These are phyloP conservation scores for Kockiozyma suomiensis DNA, from an alignment of 805 yeast genomes.

Conservation along the genomic window DNA sequence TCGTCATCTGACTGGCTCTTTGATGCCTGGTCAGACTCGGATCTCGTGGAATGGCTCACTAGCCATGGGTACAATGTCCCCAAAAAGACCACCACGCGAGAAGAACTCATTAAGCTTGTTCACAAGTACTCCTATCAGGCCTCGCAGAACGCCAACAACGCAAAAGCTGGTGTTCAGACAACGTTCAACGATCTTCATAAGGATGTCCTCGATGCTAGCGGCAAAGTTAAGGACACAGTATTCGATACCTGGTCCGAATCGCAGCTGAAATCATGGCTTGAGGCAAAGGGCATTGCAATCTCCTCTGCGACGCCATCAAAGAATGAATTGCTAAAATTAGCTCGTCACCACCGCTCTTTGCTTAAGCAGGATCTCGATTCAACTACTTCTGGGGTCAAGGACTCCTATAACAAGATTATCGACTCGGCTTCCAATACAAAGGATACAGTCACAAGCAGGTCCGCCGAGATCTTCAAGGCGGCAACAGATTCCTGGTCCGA, in stretches of 20 bases:
- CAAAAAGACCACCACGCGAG: constrained; percentile 17
- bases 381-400: constrained; percentile 28
- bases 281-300: constrained; percentile 42
- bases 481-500: constrained; percentile 43
- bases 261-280: constrained; percentile 50
- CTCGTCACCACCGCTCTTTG: constrained; percentile 41
- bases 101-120: constrained; percentile 17
- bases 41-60: constrained; percentile 30
- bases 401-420: constrained; percentile 3
- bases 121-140: constrained; percentile 23
- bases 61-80: constrained; percentile 32
- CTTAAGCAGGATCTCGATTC: constrained; percentile 39
- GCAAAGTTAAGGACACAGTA: constrained; percentile 44
- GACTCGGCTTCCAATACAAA: constrained; percentile 30
- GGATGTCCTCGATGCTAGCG: constrained; percentile 43
- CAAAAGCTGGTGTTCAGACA: constrained; percentile 4
- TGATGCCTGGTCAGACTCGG: constrained; percentile 36
- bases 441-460: constrained; percentile 27
- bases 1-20: constrained; percentile 33
- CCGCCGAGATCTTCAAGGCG: constrained; percentile 34
- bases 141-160: constrained; percentile 7
- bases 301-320: constrained; percentile 24
- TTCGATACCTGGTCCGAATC: constrained; percentile 48
- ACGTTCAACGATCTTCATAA: constrained; percentile 41
- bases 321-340: constrained; percentile 35